Percentiles rank a stretch among this genome's conserved stretches.
These are phyloP conservation scores for Xylariales sp. DNA, from an alignment of 2,329 filamentous ascomycete genomes.

Conservation along the genomic window DNA sequence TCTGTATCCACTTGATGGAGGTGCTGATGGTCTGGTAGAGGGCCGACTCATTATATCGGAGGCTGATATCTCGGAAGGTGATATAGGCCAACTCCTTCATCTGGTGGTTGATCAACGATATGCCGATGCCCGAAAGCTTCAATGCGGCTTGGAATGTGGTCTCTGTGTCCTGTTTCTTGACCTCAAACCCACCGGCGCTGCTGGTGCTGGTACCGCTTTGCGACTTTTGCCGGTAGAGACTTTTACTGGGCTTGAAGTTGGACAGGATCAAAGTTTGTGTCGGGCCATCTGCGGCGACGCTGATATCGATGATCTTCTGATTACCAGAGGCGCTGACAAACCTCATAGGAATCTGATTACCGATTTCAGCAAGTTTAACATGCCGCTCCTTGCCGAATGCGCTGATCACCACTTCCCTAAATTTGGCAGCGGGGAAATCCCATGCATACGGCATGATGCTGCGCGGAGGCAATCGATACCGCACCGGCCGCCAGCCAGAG, in stretches of 20 bases:
- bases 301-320: conserved; percentile 94
- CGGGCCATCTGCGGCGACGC: conserved; percentile 93
- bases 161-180: conserved; percentile 89
- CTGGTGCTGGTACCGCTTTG: conserved; percentile 64
- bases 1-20: conserved; percentile 97
- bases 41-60: conserved; percentile 93
- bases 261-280: conserved; percentile 94
- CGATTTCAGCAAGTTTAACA: conserved; percentile 95
- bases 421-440: conserved; percentile 98
- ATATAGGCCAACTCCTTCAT: conserved; percentile 92
- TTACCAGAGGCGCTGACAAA: conserved; percentile 75
- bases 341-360: conserved; percentile 94
- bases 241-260: conserved; percentile 93
- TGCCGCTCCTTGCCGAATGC: conserved; percentile 85
- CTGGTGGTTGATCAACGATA: conserved; percentile 93
- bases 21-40: conserved; percentile 92
- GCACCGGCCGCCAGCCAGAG: conserved; percentile 90
- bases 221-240: conserved; percentile 78
- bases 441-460: conserved; percentile 99
- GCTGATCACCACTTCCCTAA: conserved; percentile 88
- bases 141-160: conserved; percentile 91
- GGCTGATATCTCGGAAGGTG: conserved; percentile 88
- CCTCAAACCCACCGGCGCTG: conserved; percentile 81
- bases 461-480: conserved; percentile 89
- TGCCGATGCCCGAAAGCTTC: conserved; percentile 87